These are phyloP conservation scores for Narthecium ossifragum DNA, from an alignment of 106 monocot species.

Conservation along the genomic window DNA sequence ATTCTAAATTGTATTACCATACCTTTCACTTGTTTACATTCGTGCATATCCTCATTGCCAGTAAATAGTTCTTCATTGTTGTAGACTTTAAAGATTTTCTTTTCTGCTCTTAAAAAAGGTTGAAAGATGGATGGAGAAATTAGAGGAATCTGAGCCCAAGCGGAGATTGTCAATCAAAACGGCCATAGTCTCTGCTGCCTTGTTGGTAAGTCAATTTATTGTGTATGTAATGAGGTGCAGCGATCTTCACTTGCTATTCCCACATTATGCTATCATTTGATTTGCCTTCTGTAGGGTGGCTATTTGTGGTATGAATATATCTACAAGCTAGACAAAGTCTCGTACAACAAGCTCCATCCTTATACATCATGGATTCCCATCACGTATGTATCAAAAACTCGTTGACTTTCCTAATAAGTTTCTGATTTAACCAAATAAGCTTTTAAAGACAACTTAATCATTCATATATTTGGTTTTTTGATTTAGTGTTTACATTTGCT, in stretches of 20 bases:
- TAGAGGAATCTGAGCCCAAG: conserved; percentile 36
- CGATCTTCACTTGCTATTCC: no score
- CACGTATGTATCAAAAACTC: conserved; percentile 23
- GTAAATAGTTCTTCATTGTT: no score
- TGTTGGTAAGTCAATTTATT: conserved; percentile 22
- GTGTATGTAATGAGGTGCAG: no score
- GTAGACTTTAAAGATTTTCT: no score
- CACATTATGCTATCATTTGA: not conserved
- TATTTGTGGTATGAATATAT: conserved; percentile 34
- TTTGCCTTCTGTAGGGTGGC: conserved; percentile 18
- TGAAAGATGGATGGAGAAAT: conserved; percentile 54
- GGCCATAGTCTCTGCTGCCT: conserved; percentile 18
- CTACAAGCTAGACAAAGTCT: conserved; percentile 36
- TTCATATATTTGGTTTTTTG: no score
- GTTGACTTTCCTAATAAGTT: no score
- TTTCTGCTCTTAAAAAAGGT: conserved; percentile 12
- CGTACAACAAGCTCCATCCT: conserved; percentile 34
- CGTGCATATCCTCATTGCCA: no score
- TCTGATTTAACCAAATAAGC: no score
- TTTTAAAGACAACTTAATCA: no score
- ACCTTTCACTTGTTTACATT: no score
- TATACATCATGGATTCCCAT: conserved; percentile 51
- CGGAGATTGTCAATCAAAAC: conserved; percentile 26
- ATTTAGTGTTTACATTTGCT: conserved; percentile 28
- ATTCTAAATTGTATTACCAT: no score